phyloP scores from a whole-genome alignment of 768 basidiomycete species.

The Hysterangium stoloniferum region DNA sequence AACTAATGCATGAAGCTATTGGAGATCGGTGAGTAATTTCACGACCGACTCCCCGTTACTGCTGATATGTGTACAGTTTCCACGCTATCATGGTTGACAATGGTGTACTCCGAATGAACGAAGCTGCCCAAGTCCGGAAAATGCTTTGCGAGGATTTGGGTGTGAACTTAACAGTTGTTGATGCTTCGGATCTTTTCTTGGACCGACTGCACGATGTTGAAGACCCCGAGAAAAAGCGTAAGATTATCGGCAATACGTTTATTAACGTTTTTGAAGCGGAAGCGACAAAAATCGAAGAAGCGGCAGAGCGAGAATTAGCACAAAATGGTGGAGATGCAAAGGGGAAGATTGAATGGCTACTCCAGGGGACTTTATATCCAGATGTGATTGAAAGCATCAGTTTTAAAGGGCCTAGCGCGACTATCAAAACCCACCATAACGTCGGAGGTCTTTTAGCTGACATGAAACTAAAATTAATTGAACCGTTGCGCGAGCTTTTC shows the following conservation, averaged over 20 bases:
- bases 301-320: conserved; percentile 66
- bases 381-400: conserved; percentile 99
- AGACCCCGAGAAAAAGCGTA: conserved; percentile 95
- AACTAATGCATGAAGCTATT: conserved; percentile 99
- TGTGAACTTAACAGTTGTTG: conserved; percentile 92
- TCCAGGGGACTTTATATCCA: conserved; percentile 97
- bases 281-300: conserved; percentile 80
- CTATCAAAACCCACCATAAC: conserved; percentile 99
- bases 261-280: conserved; percentile 97
- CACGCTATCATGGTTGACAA: conserved; percentile 99
- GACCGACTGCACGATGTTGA: conserved; percentile 82
- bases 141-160: conserved; percentile 93
- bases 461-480: conserved; percentile 98
- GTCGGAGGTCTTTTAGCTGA: conserved; percentile 93
- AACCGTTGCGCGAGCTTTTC: conserved; percentile 95
- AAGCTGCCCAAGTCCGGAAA: conserved; percentile 82
- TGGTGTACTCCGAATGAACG: conserved; percentile 88
- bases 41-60: conserved; percentile 7
- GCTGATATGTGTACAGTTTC: conserved; percentile 50
- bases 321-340: conserved; percentile 59
- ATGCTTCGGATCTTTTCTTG: conserved; percentile 92
- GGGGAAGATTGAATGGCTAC: conserved; percentile 92
- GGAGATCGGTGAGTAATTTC: conserved; percentile 70
- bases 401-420: conserved; percentile 98
- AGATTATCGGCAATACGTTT: conserved; percentile 98